Evolutionary conservation across 2,329 filamentous ascomycete species (phyloP).

Genomic region (Colletotrichum sp.): DNA sequence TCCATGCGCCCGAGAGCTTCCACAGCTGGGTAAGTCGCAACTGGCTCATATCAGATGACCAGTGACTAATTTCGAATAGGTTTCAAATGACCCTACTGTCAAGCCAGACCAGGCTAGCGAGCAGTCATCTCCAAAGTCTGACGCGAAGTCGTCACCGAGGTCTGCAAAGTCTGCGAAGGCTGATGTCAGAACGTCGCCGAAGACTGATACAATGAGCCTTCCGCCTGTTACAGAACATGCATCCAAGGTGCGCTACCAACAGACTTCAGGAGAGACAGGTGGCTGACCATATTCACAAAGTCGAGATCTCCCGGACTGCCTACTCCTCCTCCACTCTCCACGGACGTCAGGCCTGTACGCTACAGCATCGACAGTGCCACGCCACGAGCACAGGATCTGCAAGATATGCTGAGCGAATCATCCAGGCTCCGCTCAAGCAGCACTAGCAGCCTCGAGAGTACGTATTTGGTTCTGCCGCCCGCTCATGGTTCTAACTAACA

Average conservation of each 20-base stretch:
- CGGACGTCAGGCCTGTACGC: constrained; percentile 69
- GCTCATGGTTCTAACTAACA: constrained; percentile 35
- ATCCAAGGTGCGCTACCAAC: constrained; percentile 35
- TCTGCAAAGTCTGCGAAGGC: neutral
- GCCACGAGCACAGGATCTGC: constrained; percentile 81
- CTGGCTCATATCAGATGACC: neutral
- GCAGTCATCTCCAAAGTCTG: constrained; percentile 40
- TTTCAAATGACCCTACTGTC: constrained; percentile 42
- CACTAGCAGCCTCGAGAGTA: constrained; percentile 80
- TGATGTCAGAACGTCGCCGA: constrained; percentile 37
- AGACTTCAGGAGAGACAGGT: neutral
- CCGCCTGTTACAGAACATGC: constrained; percentile 37
- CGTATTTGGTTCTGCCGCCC: constrained; percentile 25
- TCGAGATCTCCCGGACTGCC: constrained; percentile 47
- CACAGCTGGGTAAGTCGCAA: constrained; percentile 71
- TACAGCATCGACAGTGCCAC: constrained; percentile 76
- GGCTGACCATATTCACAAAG: constrained; percentile 20
- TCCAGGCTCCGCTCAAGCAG: constrained; percentile 67
- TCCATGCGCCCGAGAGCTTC: constrained; percentile 87
- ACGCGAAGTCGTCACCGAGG: constrained; percentile 28
- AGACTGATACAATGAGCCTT: constrained; percentile 39
- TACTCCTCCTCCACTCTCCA: constrained; percentile 75
- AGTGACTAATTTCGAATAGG: constrained; percentile 37
- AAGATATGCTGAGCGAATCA: constrained; percentile 69
- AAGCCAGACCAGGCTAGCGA: constrained; percentile 38